Evolutionary conservation across 148 eudicot species (phyloP).

Genomic region (Vaccinium corymbosum): DNA sequence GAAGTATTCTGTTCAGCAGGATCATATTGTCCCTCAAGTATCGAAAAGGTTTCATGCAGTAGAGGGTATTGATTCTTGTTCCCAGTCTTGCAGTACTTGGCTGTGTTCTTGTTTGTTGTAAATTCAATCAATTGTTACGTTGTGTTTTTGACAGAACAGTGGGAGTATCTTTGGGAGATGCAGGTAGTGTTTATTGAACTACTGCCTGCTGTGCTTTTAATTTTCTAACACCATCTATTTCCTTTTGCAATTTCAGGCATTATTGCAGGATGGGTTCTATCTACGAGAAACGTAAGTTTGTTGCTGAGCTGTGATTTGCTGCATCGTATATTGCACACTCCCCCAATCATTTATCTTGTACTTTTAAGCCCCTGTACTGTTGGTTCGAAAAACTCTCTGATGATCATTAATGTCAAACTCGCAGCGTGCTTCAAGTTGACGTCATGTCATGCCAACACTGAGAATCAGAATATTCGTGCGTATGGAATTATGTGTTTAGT

Average conservation of each 20-base stretch:
- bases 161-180: background rate
- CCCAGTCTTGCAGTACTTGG: background rate
- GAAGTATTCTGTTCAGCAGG: constrained; percentile 86
- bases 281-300: constrained; percentile 57
- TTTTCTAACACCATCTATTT: background rate
- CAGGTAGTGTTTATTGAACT: background rate
- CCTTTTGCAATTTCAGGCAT: constrained; percentile 47
- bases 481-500: constrained; percentile 85
- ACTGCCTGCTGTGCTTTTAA: background rate
- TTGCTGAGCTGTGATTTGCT: background rate
- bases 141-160: background rate
- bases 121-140: background rate
- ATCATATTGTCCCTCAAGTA: constrained; percentile 72
- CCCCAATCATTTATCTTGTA: background rate
- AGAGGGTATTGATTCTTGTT: constrained; percentile 53
- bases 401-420: constrained; percentile 14
- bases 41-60: constrained; percentile 46
- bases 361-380: background rate
- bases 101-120: background rate
- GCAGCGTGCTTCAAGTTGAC: constrained; percentile 85
- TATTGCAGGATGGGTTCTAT: constrained; percentile 87
- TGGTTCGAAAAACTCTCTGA: constrained; percentile 4
- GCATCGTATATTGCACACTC: background rate
- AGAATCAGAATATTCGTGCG: constrained; percentile 69
- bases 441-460: constrained; percentile 52